These are phyloP conservation scores for Fusarium sp. DNA, from an alignment of 2,329 filamentous ascomycete genomes.

Conservation along the genomic window DNA sequence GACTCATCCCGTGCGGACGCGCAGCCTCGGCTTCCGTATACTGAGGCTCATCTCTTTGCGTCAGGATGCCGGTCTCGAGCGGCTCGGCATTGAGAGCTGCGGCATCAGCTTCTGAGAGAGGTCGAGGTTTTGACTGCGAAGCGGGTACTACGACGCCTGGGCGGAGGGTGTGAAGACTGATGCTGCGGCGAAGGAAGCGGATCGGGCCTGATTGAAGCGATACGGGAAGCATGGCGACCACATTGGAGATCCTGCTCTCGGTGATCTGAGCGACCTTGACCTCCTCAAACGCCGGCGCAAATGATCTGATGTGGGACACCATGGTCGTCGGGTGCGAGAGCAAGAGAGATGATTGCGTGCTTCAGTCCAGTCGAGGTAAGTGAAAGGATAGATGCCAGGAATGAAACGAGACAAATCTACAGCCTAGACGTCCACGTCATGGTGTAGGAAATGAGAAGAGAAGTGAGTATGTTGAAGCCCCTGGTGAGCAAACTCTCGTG, in stretches of 20 bases:
- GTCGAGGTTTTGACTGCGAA: conserved; percentile 24
- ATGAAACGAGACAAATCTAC: neutral
- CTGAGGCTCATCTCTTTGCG: conserved; percentile 8
- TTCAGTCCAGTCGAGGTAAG: neutral
- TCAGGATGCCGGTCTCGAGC: conserved; percentile 23
- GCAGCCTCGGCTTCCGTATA: conserved; percentile 14
- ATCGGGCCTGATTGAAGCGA: conserved; percentile 64
- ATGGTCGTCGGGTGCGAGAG: conserved; percentile 13
- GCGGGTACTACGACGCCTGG: conserved; percentile 23
- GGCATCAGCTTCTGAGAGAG: conserved; percentile 37
- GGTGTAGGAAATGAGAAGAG: conserved; percentile 1
- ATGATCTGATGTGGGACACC: conserved; percentile 29
- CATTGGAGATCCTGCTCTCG: conserved; percentile 56
- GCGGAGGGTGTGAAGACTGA: conserved; percentile 47
- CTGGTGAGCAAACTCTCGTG: neutral
- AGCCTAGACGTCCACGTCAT: conserved; percentile 21
- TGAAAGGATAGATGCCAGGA: neutral
- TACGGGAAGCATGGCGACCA: conserved; percentile 65
- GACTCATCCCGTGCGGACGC: conserved; percentile 35
- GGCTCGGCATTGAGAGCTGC: conserved; percentile 20
- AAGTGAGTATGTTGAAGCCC: conserved; percentile 1
- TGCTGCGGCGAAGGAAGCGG: conserved; percentile 59
- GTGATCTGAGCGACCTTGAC: conserved; percentile 48
- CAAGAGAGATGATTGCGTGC: neutral
- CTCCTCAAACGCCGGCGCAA: conserved; percentile 42